phyloP scores from a whole-genome alignment of 441 rosid genomes.

The Erysimum cheiri region DNA sequence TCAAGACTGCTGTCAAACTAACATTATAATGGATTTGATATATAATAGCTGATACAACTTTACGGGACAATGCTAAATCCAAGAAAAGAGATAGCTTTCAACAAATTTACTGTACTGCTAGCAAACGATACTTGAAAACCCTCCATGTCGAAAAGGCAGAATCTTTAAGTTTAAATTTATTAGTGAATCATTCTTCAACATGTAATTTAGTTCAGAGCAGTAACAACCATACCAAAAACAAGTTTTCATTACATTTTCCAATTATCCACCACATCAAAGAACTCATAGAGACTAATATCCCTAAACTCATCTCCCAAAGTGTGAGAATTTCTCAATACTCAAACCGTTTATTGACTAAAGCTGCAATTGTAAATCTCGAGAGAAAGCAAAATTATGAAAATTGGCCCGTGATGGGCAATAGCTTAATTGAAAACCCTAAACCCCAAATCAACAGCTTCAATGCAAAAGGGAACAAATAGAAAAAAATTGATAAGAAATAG shows the following conservation, averaged over 20 bases:
- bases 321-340: slow-evolving; percentile 5
- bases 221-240: not conserved
- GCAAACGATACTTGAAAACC: not conserved
- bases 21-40: slow-evolving; percentile 17
- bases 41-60: not conserved
- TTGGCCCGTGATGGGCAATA: not conserved
- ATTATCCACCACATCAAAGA: not conserved
- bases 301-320: slow-evolving; percentile 4
- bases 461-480: not conserved
- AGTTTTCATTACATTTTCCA: not conserved
- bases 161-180: not conserved
- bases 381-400: not conserved
- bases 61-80: not conserved
- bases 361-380: not conserved
- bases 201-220: slow-evolving; percentile 11
- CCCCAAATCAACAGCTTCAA: slow-evolving; percentile 18
- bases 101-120: not conserved
- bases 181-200: not conserved
- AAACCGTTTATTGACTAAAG: not conserved
- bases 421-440: slow-evolving; percentile 38
- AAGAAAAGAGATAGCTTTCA: not conserved
- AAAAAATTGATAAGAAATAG: not conserved
- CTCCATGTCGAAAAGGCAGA: not conserved
- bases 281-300: slow-evolving; percentile 10
- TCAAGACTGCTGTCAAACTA: slow-evolving; percentile 26